These are phyloP conservation scores for Agaricales sp. DNA, from an alignment of 1,284 basidiomycete genomes.

Conservation along the genomic window DNA sequence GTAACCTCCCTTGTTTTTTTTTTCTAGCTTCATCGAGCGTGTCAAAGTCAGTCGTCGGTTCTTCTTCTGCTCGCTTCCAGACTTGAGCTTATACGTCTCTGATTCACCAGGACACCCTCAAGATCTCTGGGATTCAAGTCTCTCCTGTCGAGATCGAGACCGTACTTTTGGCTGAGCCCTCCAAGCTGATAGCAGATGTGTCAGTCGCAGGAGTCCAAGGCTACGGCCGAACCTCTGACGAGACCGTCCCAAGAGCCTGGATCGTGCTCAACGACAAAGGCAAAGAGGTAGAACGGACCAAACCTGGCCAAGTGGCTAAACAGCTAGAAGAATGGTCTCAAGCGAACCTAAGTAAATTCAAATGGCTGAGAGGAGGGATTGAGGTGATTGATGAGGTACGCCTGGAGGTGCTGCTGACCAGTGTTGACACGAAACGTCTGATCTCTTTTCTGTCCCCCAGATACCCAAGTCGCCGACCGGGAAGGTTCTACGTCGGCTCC, in stretches of 20 bases:
- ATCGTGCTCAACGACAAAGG: constrained; percentile 51
- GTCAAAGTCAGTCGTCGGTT: constrained; percentile 33
- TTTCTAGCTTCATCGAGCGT: constrained; percentile 45
- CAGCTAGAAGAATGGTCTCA: constrained; percentile 52
- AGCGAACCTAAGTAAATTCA: constrained; percentile 54
- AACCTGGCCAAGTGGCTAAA: constrained; percentile 22
- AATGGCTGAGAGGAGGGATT: constrained; percentile 62
- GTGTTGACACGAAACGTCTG: constrained; percentile 5
- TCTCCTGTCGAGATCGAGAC: constrained; percentile 68
- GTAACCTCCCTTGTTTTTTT: constrained; percentile 1
- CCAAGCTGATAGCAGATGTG: constrained; percentile 45
- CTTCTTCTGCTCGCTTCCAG: neutral
- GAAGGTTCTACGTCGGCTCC: constrained; percentile 47
- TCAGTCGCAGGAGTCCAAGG: constrained; percentile 63
- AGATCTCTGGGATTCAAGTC: constrained; percentile 65
- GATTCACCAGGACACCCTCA: constrained; percentile 52
- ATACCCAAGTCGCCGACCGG: constrained; percentile 66
- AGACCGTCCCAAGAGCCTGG: constrained; percentile 66
- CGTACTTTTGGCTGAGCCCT: constrained; percentile 45
- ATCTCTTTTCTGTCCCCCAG: constrained; percentile 20
- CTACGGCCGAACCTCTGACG: constrained; percentile 48
- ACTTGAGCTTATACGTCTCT: neutral
- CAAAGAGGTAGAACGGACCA: constrained; percentile 28
- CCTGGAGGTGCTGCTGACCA: constrained; percentile 5
- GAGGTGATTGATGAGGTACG: constrained; percentile 50